Conservation (phyloP, 305 asterid species). For the Fraxinus albicans region DNA sequence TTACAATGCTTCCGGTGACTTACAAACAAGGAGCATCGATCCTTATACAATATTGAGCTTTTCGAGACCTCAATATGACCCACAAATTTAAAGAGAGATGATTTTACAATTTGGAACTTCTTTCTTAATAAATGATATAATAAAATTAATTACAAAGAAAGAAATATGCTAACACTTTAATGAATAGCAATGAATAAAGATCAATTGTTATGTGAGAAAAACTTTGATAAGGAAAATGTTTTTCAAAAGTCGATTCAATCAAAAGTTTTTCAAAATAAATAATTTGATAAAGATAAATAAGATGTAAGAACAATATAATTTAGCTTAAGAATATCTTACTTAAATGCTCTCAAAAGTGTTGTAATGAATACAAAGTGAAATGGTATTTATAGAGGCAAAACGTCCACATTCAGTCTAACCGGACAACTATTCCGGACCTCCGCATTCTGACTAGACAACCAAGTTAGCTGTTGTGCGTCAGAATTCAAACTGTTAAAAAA, state of each 20-base stretch:
- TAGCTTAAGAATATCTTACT: background rate
- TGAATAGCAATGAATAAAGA: background rate
- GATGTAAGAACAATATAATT: background rate
- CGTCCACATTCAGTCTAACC: background rate
- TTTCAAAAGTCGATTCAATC: background rate
- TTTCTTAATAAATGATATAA: background rate
- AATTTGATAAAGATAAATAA: background rate
- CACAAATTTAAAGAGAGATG: background rate
- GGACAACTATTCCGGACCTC: background rate
- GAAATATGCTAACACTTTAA: too few relatives aligned
- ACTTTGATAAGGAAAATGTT: background rate
- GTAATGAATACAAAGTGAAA: background rate
- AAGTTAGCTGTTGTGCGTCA: background rate
- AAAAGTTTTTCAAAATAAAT: too few relatives aligned
- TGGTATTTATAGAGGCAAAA: background rate
- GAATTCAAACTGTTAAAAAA: background rate
- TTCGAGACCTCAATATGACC: background rate
- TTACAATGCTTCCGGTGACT: background rate
- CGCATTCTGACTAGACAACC: background rate
- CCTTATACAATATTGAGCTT: background rate
- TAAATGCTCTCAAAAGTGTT: background rate
- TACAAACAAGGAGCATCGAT: too few relatives aligned
- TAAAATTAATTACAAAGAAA: too few relatives aligned
- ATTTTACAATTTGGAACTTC: background rate
- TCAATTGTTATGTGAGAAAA: background rate